Percentiles rank a stretch among this genome's conserved stretches.
These are phyloP conservation scores for Trichosphaerium sp. DNA, from an alignment of 78 protist species.

Conservation along the genomic window DNA sequence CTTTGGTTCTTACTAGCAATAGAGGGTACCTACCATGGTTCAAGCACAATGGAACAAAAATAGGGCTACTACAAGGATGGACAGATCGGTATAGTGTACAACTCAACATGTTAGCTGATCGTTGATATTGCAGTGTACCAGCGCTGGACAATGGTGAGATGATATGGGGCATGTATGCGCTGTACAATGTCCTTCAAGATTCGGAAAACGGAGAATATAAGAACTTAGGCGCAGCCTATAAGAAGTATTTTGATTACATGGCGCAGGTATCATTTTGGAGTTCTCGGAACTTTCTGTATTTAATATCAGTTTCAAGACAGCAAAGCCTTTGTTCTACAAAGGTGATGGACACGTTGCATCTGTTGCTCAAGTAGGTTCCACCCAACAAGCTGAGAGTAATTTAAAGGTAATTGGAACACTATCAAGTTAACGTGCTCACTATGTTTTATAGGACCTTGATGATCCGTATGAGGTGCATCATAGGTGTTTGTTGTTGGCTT, in stretches of 20 bases:
- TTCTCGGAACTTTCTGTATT: too few relatives aligned
- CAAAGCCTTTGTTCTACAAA: constrained; percentile 19
- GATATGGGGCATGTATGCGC: constrained; percentile 38
- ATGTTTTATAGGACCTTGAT: constrained; percentile 11
- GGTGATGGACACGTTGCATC: background rate
- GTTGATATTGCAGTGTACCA: background rate
- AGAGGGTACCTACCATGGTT: constrained; percentile 54
- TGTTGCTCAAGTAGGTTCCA: constrained; percentile 13
- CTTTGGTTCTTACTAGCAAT: background rate
- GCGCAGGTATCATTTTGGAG: too few relatives aligned
- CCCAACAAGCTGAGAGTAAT: constrained; percentile 1
- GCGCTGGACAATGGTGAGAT: constrained; percentile 52
- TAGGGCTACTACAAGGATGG: constrained; percentile 6
- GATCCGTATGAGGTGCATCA: constrained; percentile 58
- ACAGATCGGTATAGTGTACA: background rate
- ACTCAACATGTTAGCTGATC: background rate
- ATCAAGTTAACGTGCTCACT: too few relatives aligned
- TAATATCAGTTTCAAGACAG: too few relatives aligned
- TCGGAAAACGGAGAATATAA: background rate
- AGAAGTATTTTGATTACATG: constrained; percentile 11
- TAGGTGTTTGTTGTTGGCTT: too few relatives aligned
- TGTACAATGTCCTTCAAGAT: background rate
- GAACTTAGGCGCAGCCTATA: background rate
- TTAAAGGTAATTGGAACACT: too few relatives aligned
- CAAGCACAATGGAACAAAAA: constrained; percentile 4